Conservation (phyloP, 192 early-diverging fungal species). For the Paraglomus brasilianum region DNA sequence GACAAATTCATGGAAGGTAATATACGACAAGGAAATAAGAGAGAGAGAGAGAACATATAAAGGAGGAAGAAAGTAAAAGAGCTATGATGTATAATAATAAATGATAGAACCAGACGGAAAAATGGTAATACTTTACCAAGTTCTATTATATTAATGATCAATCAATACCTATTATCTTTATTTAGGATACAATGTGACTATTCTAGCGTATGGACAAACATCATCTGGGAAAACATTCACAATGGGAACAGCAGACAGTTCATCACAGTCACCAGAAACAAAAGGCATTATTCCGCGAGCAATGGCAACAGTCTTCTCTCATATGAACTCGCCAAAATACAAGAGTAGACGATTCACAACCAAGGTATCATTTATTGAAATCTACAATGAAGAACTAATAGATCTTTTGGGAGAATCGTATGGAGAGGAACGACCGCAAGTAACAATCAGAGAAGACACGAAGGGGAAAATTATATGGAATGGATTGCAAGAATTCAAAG, state of each 20-base stretch:
- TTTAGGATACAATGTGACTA: conserved; percentile 88
- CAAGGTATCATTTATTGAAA: conserved; percentile 88
- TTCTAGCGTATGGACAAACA: conserved; percentile 94
- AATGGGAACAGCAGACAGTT: conserved; percentile 75
- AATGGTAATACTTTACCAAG: no score
- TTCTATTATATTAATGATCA: no score
- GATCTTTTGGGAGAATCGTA: conserved; percentile 75
- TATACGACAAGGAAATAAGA: not conserved
- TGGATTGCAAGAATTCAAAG: conserved; percentile 77
- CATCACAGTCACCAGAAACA: conserved; percentile 38
- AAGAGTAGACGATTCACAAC: conserved; percentile 43
- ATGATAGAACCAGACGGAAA: no score
- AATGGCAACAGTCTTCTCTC: conserved; percentile 60
- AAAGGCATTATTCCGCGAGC: conserved; percentile 74
- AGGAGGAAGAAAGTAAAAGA: no score
- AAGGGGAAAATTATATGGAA: conserved; percentile 86
- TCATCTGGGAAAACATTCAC: conserved; percentile 95
- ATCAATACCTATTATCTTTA: not conserved
- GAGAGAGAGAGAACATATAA: no score
- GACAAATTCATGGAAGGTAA: conserved; percentile 53
- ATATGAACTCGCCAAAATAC: conserved; percentile 34
- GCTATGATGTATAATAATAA: no score
- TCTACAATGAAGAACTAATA: conserved; percentile 96
- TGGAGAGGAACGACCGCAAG: conserved; percentile 54
- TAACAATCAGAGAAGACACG: conserved; percentile 81